Evolutionary conservation across 371 early-diverging fungal species (phyloP), one percentile per base, ranked within the genome.

Genomic region (Mucor plumbeus): DNA sequence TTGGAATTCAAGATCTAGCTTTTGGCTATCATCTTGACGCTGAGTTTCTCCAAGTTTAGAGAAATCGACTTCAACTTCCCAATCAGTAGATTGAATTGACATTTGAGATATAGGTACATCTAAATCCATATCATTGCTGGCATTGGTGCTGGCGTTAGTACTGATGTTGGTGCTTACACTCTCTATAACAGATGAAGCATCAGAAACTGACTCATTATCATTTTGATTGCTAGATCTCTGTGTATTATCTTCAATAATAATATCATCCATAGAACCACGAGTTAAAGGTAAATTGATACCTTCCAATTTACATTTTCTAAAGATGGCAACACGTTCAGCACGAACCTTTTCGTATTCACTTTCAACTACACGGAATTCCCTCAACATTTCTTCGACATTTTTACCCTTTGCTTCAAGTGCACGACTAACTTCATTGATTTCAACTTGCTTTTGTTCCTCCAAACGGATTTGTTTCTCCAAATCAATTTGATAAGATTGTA

Each of bases 291-390:
- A 67, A 4, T 90, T 85, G 61, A 97, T 95, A 64, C 95, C 94
- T 67, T 98, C 97, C 44, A 97, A 74, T 74, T 96, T 95, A 77
- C 97, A 97, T 33, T 87, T 83, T 60, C 97, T 87, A 62, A 97
- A 88, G 31, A 96, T 87, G 1, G 91, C 83, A 1, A 90, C 79
- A 36, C 91, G 86, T 54, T 95, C 95, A 7, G 91, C 92, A 58
- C 86, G 84, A 5, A 88, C 70, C 69, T 91, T 90, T 48, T 94
- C 93, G 5, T 93, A 82, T 64, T 91, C 83, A 0, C 92, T 80
- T 75, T 94, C 94, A 77, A 90, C 84, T 81, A 56, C 77, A 68
- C 47, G 82, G 63, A 68, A 86, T 31, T 87, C 88, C 77, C 92
- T 93, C 74, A 76, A 73, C 48, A 90, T 71, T 5, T 75, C 74